Evolutionary conservation across 2,329 filamentous ascomycete species (phyloP).

Genomic region (Didymella sp.): DNA sequence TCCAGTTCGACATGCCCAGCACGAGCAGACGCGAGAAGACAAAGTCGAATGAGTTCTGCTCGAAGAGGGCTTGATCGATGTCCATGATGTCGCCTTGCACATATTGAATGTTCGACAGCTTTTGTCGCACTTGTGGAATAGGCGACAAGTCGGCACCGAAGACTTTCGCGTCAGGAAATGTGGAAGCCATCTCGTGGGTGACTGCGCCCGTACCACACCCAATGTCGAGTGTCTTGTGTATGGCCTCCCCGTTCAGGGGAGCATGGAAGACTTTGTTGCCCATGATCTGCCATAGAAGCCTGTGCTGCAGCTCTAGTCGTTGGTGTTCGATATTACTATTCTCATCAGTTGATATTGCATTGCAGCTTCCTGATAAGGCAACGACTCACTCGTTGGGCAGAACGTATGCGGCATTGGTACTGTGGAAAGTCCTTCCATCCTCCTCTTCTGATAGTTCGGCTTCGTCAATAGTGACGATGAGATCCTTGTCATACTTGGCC

Average conservation of each 20-base stretch:
- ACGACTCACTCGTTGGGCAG: constrained; percentile 4
- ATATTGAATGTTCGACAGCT: constrained; percentile 22
- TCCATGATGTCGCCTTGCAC: constrained; percentile 19
- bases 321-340: constrained; percentile 27
- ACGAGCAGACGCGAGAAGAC: constrained; percentile 61
- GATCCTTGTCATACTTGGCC: neutral
- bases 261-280: constrained; percentile 20
- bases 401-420: constrained; percentile 3
- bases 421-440: neutral
- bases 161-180: constrained; percentile 15
- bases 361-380: neutral
- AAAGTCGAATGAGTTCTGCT: constrained; percentile 59
- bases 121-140: constrained; percentile 14
- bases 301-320: constrained; percentile 30
- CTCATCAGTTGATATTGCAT: neutral
- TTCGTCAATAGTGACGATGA: neutral
- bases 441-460: neutral
- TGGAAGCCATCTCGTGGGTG: constrained; percentile 21
- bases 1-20: constrained; percentile 61
- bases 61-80: constrained; percentile 51
- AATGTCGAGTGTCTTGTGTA: constrained; percentile 25
- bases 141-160: constrained; percentile 36
- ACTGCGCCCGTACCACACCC: constrained; percentile 29
- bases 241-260: constrained; percentile 4
- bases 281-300: constrained; percentile 22